Conservation (phyloP, 2,329 filamentous ascomycete genomes). For the Arthrobotrys conoides region DNA sequence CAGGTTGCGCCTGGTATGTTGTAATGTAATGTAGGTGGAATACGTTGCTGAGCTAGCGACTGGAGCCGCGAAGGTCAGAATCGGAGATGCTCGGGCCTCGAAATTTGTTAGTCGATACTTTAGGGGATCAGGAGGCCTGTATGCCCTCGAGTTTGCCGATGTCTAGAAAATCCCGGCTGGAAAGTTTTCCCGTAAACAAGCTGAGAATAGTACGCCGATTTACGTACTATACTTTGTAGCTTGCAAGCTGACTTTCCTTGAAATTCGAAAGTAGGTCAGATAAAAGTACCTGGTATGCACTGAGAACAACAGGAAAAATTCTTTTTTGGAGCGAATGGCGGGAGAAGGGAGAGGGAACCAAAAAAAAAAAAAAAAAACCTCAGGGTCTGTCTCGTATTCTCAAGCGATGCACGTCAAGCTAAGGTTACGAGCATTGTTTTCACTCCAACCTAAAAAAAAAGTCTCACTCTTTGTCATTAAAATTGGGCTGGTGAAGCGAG, state of each 20-base stretch:
- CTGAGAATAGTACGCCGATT: background rate
- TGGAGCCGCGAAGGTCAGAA: conserved; percentile 11
- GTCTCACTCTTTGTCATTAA: conserved; percentile 28
- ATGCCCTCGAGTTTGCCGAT: background rate
- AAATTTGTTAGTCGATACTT: background rate
- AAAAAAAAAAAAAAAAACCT: conserved; percentile 8
- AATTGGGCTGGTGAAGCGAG: conserved; percentile 1
- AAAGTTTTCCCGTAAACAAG: background rate
- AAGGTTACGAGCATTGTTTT: conserved; percentile 23
- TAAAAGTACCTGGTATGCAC: background rate
- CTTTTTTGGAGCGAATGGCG: background rate
- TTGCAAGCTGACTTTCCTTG: conserved; percentile 2
- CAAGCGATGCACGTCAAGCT: background rate
- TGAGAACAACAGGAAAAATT: conserved; percentile 4
- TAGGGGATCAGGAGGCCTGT: background rate
- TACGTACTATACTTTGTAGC: background rate
- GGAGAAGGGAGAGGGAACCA: too few relatives aligned
- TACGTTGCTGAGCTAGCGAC: background rate
- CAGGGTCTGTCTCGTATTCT: conserved; percentile 9
- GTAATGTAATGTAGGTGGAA: background rate
- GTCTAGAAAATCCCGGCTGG: background rate
- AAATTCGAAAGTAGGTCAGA: background rate
- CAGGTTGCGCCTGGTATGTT: conserved; percentile 1
- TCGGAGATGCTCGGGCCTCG: conserved; percentile 18
- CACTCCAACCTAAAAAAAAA: conserved; percentile 16